A percentile compares a stretch with the other conserved stretches of the same genome.
Evolutionary conservation across 2,329 filamentous ascomycete species (phyloP).

Genomic region (Ilyonectria destructans): DNA sequence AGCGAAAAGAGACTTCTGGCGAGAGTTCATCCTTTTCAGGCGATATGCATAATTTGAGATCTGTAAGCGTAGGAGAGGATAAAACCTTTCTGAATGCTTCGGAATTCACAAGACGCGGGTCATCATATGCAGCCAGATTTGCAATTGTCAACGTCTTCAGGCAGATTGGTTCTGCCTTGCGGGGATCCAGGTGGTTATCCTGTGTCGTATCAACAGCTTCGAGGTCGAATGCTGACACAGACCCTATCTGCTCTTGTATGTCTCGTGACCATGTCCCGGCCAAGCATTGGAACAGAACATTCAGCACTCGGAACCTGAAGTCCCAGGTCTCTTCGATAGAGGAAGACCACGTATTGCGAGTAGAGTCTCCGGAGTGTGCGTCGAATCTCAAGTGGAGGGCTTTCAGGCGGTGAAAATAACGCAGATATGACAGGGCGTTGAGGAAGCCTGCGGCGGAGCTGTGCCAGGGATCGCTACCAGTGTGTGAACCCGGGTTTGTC

Average conservation of each 20-base stretch:
- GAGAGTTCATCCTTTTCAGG: background rate
- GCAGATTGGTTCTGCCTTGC: background rate
- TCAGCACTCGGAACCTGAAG: slow-evolving; percentile 28
- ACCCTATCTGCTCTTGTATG: slow-evolving; percentile 11
- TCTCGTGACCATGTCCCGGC: slow-evolving; percentile 18
- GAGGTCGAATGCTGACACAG: background rate
- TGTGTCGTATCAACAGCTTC: too few relatives aligned
- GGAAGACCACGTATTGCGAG: background rate
- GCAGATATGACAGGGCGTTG: slow-evolving; percentile 18
- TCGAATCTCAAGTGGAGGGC: slow-evolving; percentile 28
- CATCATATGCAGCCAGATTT: slow-evolving; percentile 22
- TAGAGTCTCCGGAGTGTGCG: slow-evolving; percentile 7
- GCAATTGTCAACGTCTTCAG: slow-evolving; percentile 24
- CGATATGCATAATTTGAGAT: slow-evolving; percentile 20
- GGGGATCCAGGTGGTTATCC: too few relatives aligned
- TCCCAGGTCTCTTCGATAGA: slow-evolving; percentile 14
- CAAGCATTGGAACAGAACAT: slow-evolving; percentile 25
- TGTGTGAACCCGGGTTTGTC: background rate
- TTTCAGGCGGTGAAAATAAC: slow-evolving; percentile 14
- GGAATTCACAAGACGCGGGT: slow-evolving; percentile 16
- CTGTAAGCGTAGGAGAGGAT: slow-evolving; percentile 9
- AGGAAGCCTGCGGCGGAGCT: slow-evolving; percentile 9
- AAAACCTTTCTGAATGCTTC: slow-evolving; percentile 23
- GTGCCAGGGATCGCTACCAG: background rate
- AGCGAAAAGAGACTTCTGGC: slow-evolving; percentile 1